A percentile compares a stretch with the other conserved stretches of the same genome.
These are phyloP conservation scores for Leptodontidium sp. DNA, from an alignment of 2,329 filamentous ascomycete genomes.

Conservation along the genomic window DNA sequence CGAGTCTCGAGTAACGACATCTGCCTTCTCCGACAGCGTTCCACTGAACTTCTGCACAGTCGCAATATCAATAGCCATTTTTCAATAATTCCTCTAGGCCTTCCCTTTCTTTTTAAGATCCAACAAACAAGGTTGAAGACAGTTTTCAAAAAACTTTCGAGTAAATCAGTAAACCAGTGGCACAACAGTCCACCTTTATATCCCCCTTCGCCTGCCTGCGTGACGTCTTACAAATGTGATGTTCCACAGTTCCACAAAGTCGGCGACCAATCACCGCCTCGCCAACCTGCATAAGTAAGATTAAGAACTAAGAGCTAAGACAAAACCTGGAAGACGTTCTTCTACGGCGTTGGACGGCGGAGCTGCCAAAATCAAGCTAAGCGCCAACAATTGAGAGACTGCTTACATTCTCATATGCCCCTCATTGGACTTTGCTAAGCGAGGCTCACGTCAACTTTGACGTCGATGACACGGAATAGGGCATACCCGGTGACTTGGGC, in stretches of 20 bases:
- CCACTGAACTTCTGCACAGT: slow-evolving; percentile 18
- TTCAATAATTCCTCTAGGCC: neutral
- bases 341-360: neutral
- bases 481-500: neutral
- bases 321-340: neutral
- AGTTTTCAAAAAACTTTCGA: too few species aligned
- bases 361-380: neutral
- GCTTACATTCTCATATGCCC: neutral
- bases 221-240: neutral
- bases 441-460: neutral
- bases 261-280: neutral
- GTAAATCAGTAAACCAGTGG: neutral
- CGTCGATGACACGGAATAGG: neutral
- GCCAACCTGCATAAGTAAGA: neutral
- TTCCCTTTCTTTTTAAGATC: too few species aligned
- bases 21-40: slow-evolving; percentile 20
- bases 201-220: neutral
- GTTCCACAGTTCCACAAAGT: neutral
- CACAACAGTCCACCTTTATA: neutral
- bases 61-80: neutral
- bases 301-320: neutral
- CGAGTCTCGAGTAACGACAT: slow-evolving; percentile 30
- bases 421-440: neutral
- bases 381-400: neutral
- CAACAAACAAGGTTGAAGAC: too few species aligned